Evolutionary conservation across 2,329 filamentous ascomycete genomes (phyloP).

Genomic region (Monosporascus ibericus): DNA sequence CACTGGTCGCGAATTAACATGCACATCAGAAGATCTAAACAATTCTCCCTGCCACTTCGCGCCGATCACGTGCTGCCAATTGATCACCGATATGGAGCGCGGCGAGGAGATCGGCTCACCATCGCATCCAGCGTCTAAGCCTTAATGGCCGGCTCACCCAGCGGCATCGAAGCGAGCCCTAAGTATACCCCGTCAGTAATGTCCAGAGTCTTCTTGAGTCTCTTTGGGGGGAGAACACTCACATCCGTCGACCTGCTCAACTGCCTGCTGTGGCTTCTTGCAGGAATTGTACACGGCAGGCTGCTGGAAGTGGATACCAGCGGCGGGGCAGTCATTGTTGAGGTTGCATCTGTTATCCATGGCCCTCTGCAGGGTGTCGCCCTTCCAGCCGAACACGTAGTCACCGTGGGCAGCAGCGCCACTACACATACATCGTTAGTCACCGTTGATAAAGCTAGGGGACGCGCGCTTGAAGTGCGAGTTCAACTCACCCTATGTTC

Average conservation of each 20-base stretch:
- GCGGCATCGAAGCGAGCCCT: conserved; percentile 24
- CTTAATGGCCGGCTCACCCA: conserved; percentile 25
- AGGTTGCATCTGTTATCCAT: conserved; percentile 42
- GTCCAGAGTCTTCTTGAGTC: neutral
- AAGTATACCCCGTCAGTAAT: conserved; percentile 4
- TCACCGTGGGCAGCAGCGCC: conserved; percentile 44
- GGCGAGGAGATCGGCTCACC: neutral
- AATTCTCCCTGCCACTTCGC: neutral
- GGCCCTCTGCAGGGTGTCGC: conserved; percentile 40
- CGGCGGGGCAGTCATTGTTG: conserved; percentile 36
- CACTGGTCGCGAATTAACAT: neutral
- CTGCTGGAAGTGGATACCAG: conserved; percentile 38
- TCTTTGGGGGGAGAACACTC: conserved; percentile 16
- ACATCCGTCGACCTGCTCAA: conserved; percentile 44
- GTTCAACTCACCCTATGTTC: conserved; percentile 32
- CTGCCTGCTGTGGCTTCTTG: conserved; percentile 38
- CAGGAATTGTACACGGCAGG: conserved; percentile 41
- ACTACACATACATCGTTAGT: conserved; percentile 11
- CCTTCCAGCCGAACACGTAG: conserved; percentile 48
- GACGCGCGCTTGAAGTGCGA: neutral
- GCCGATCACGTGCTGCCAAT: neutral
- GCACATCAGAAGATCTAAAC: neutral
- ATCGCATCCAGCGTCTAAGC: conserved; percentile 10
- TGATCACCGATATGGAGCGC: neutral
- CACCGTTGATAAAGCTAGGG: neutral